Conservation (phyloP, 139 green algal genomes). For the Chlorella sorokiniana region DNA sequence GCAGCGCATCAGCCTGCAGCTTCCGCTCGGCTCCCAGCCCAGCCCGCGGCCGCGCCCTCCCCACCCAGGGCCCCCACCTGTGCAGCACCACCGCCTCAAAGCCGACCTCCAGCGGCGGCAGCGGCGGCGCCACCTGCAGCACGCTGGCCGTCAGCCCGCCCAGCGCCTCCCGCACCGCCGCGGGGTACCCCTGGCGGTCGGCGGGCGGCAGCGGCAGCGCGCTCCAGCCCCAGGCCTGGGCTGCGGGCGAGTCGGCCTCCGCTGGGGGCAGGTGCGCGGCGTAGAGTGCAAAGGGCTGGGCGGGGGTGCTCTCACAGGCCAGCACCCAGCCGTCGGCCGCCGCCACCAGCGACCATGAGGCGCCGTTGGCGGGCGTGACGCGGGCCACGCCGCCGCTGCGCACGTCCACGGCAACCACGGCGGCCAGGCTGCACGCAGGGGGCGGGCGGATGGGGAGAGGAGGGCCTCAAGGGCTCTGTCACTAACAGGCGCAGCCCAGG, state of each 20-base stretch:
- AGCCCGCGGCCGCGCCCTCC: neutral
- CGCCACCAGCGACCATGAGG: constrained; percentile 51
- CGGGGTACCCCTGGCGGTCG: neutral
- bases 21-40: neutral
- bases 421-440: constrained; percentile 23
- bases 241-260: neutral
- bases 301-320: constrained; percentile 36
- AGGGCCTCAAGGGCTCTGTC: neutral
- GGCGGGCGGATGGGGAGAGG: neutral
- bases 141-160: constrained; percentile 36
- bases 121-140: constrained; percentile 31
- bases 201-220: constrained; percentile 41
- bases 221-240: constrained; percentile 33
- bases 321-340: constrained; percentile 34
- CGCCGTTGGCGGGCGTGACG: constrained; percentile 40
- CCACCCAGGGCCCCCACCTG: neutral
- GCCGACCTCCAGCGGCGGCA: constrained; percentile 13
- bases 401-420: constrained; percentile 68
- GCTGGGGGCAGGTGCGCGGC: constrained; percentile 27
- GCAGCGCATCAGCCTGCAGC: too few relatives aligned
- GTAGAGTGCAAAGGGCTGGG: constrained; percentile 45
- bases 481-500: neutral
- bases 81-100: constrained; percentile 55
- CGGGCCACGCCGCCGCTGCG: constrained; percentile 36
- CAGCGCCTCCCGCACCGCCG: constrained; percentile 16